Base-by-base conservation (phyloP, 441 rosid species). In the Capsella rubella region DNA sequence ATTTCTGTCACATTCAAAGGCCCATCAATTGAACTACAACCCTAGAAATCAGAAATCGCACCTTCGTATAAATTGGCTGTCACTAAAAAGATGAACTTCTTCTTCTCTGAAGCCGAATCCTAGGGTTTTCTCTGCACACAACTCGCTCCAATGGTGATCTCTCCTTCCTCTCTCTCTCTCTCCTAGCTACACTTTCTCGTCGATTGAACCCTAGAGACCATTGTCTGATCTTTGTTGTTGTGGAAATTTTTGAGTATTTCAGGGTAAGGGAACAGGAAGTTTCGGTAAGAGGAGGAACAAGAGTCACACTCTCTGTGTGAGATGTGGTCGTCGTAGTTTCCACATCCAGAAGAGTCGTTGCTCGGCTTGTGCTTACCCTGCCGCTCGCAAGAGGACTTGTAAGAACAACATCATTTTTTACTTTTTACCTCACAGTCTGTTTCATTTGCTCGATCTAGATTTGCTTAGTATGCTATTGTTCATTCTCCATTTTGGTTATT, bases 301-400 rank as follows among this genome's bases (percentile, higher is more conserved):
- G 82, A 76, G 84, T 64, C 87, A 82, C 87, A 78, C 89, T 0
- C 84, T 84, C 13, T 88, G 87, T 59, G 85, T 81, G 75, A 76
- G 85, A 62, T 86, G 90, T 51, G 85, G 89, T 43, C 88, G 84
- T 51, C 88, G 88, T 69, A 87, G 87, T 64, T 85, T 85, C 79
- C 88, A 87, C 66, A 79, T 83, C 64, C 87, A 83, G 83, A 83
- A 87, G 82, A 82, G 89, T 76, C 87, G 90, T 3, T 83, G 89
- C 84, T 60, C 82, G 0, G 84, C 85, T 14, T 83, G 89, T 13
- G 87, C 80, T 16, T 85, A 75, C 78, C 93, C 88, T 0, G 78
- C 86, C 0, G 84, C 86, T 62, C 87, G 83, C 74, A 77, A 81
- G 71, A 82, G 89, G 71, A 88, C 78, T 42, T 81, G 87, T 83